A percentile compares a stretch with the other conserved stretches of the same genome.
phyloP scores from a whole-genome alignment of 2,329 filamentous ascomycete species.

The Coleophoma crateriformis region DNA sequence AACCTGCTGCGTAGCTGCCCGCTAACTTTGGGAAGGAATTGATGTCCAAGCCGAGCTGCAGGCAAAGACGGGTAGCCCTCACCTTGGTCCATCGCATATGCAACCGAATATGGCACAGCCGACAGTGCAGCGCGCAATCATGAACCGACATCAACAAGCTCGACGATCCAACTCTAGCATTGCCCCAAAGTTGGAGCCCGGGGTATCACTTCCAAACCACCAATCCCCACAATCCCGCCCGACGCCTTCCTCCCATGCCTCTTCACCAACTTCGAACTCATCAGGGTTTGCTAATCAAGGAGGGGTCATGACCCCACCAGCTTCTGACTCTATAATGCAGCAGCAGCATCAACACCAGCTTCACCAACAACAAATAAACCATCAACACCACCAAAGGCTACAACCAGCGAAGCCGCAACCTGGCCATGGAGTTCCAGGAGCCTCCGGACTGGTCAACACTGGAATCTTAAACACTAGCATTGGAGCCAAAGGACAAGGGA shows the following conservation, averaged over 20 bases:
- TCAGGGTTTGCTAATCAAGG: constrained; percentile 55
- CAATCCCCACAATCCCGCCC: constrained; percentile 72
- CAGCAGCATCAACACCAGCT: constrained; percentile 41
- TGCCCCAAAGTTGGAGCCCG: constrained; percentile 65
- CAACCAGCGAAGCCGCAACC: constrained; percentile 19
- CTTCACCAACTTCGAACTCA: constrained; percentile 60
- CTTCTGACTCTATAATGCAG: constrained; percentile 48
- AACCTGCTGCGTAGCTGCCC: background rate
- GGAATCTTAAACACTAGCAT: constrained; percentile 16
- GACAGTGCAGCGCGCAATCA: constrained; percentile 72
- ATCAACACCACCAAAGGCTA: constrained; percentile 30
- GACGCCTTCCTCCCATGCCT: constrained; percentile 74
- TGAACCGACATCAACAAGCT: constrained; percentile 69
- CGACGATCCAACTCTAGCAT: constrained; percentile 69
- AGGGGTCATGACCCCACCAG: constrained; percentile 51
- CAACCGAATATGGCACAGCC: constrained; percentile 65
- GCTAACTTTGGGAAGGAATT: constrained; percentile 56
- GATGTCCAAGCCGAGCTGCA: constrained; percentile 95
- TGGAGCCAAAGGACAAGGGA: constrained; percentile 24
- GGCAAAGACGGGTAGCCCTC: constrained; percentile 85
- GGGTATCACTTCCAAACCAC: constrained; percentile 33
- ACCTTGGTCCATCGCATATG: constrained; percentile 64
- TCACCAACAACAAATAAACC: constrained; percentile 34
- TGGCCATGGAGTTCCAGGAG: constrained; percentile 19
- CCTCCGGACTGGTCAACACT: constrained; percentile 16